Conservation (phyloP, 1,139 yeast species). For the Zygosaccharomyces pseudobailii region DNA sequence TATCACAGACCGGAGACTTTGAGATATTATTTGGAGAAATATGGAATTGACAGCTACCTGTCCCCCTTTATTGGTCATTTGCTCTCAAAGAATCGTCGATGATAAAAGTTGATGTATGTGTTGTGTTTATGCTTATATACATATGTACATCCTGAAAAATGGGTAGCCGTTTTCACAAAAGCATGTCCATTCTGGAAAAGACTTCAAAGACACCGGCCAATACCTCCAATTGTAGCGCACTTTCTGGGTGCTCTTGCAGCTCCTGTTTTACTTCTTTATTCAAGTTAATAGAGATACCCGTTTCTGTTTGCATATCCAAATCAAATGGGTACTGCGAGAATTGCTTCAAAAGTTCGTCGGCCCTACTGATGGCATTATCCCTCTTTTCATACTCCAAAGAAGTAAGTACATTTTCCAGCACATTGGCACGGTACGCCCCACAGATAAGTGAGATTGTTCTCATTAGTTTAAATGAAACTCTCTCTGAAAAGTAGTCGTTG, state of each 20-base stretch:
- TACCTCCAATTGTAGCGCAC: conserved; percentile 76
- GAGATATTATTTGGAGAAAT: conserved; percentile 19
- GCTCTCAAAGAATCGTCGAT: neutral
- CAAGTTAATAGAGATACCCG: conserved; percentile 76
- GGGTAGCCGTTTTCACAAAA: conserved; percentile 29
- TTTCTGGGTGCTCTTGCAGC: conserved; percentile 48
- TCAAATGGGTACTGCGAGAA: conserved; percentile 86
- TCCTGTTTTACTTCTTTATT: conserved; percentile 64
- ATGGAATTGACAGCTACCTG: conserved; percentile 19
- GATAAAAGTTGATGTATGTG: neutral
- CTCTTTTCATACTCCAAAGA: conserved; percentile 81
- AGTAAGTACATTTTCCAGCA: conserved; percentile 81
- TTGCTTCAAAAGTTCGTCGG: conserved; percentile 81
- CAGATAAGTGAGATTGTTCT: conserved; percentile 80
- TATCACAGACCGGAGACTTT: conserved; percentile 18
- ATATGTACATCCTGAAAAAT: conserved; percentile 1
- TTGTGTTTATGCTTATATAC: conserved; percentile 4
- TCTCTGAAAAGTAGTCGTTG: conserved; percentile 61
- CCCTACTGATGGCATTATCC: conserved; percentile 88
- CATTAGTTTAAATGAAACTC: conserved; percentile 63
- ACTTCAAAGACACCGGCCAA: conserved; percentile 76
- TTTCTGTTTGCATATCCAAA: conserved; percentile 47
- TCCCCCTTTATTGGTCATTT: conserved; percentile 7
- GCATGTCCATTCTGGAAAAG: conserved; percentile 45
- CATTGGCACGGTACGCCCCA: conserved; percentile 94